phyloP scores from a whole-genome alignment of 2,329 filamentous ascomycete species.

The Trichoderma citrinoviride region DNA sequence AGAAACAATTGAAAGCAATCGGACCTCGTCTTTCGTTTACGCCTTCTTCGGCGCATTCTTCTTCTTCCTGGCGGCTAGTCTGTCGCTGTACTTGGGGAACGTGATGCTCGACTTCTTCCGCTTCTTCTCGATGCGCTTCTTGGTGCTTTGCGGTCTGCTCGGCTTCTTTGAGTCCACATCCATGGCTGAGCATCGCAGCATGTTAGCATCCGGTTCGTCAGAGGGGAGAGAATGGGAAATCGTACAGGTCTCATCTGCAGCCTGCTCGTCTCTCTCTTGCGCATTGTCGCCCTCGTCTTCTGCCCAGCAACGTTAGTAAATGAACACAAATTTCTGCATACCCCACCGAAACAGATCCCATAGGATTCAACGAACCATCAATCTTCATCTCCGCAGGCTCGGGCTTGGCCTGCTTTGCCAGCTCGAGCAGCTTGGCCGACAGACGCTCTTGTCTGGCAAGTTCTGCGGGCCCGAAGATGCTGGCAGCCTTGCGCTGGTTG shows the following conservation, averaged over 20 bases:
- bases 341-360: neutral
- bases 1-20: neutral
- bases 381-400: conserved; percentile 50
- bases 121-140: conserved; percentile 57
- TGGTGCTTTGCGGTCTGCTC: conserved; percentile 40
- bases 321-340: too few relatives aligned
- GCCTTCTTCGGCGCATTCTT: conserved; percentile 25
- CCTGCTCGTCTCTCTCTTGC: conserved; percentile 34
- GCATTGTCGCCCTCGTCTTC: conserved; percentile 30
- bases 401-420: conserved; percentile 76
- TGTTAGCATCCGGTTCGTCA: neutral
- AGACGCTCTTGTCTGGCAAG: conserved; percentile 76
- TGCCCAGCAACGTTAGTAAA: neutral
- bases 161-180: conserved; percentile 53
- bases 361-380: conserved; percentile 34
- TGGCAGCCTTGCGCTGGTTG: conserved; percentile 73
- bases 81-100: conserved; percentile 58
- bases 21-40: neutral
- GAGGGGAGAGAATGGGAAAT: conserved; percentile 21
- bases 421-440: conserved; percentile 78
- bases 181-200: conserved; percentile 44
- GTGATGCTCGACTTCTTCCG: conserved; percentile 58
- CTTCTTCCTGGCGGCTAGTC: conserved; percentile 47
- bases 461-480: conserved; percentile 82
- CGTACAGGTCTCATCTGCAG: conserved; percentile 28